Percentiles rank a stretch among this genome's conserved stretches.
phyloP scores from a whole-genome alignment of 495 filamentous ascomycete species.

The Arthonia radiata region DNA sequence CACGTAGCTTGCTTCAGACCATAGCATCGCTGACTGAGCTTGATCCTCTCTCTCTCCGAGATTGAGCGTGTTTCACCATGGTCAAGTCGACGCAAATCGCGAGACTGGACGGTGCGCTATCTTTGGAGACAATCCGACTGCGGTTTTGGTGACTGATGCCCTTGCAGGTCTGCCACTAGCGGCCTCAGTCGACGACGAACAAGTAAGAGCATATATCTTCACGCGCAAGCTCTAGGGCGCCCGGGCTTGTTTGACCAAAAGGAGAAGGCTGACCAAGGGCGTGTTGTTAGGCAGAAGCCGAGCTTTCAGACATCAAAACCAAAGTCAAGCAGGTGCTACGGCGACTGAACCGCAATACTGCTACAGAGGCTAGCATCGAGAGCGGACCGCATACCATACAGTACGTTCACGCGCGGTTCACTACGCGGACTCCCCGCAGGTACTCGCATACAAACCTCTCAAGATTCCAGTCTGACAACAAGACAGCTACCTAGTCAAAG shows the following conservation, averaged over 20 bases:
- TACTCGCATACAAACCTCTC: neutral
- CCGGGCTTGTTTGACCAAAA: neutral
- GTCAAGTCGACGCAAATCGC: neutral
- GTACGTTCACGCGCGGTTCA: constrained; percentile 24
- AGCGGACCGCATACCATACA: constrained; percentile 65
- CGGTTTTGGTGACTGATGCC: constrained; percentile 1
- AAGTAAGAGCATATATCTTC: constrained; percentile 21
- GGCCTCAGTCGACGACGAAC: constrained; percentile 80
- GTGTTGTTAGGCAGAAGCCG: constrained; percentile 33
- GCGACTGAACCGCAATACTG: constrained; percentile 61
- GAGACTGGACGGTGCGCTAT: constrained; percentile 53
- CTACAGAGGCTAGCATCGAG: constrained; percentile 81
- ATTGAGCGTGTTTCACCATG: too few relatives aligned
- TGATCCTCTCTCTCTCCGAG: too few relatives aligned
- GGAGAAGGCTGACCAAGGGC: neutral
- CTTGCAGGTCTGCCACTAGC: constrained; percentile 67
- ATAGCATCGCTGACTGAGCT: too few relatives aligned
- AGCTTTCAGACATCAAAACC: constrained; percentile 67
- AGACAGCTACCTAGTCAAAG: constrained; percentile 57
- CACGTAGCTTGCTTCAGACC: too few relatives aligned
- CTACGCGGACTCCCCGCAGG: too few relatives aligned
- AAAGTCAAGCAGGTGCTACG: constrained; percentile 80
- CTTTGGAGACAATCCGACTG: constrained; percentile 6
- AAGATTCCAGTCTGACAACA: constrained; percentile 1
- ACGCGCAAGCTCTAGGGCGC: constrained; percentile 1